Evolutionary conservation across 345 rosid species (phyloP), one percentile per base, ranked within the genome.

Genomic region (Ailanthus altissimus): DNA sequence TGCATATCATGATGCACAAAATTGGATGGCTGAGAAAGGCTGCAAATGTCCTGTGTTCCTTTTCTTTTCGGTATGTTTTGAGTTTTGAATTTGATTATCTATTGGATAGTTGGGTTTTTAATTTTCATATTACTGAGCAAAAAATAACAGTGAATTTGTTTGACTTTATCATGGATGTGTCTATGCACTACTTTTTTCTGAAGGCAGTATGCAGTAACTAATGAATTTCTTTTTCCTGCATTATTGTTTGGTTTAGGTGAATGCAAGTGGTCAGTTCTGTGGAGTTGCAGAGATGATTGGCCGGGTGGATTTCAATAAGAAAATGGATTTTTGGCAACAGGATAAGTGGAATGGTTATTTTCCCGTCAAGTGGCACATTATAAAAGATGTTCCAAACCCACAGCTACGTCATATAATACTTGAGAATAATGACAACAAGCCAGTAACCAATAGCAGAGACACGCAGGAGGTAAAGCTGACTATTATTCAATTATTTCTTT

Each of bases 261-360:
- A 91, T 82, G 90, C 91, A 23, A 91, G 93, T 65, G 95, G 95
- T 69, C 93, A 89, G 53, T 91, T 91, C 81, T 89, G 91, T 49
- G 93, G 95, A 65, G 85, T 89, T 75, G 90, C 93, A 14, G 95
- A 91, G 86, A 91, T 91, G 91, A 74, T 75, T 65, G 93, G 91
- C 28, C 80, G 79, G 65, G 93, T 89, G 70, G 86, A 91, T 78
- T 85, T 83, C 46, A 79, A 81, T 62, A 91, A 84, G 78, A 89
- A 83, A 32, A 88, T 91, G 91, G 91, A 88, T 72, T 91, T 89
- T 80, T 91, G 95, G 95, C 95, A 89, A 77, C 93, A 91, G 79
- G 95, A 91, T 79, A 89, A 91, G 77, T 90, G 92, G 94, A 87
- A 78, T 64, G 93, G 95, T 38, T 88, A 83, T 76, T 88, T 91